Evolutionary conservation across 2,329 filamentous ascomycete species (phyloP).

Genomic region (Podosphaera xanthii): DNA sequence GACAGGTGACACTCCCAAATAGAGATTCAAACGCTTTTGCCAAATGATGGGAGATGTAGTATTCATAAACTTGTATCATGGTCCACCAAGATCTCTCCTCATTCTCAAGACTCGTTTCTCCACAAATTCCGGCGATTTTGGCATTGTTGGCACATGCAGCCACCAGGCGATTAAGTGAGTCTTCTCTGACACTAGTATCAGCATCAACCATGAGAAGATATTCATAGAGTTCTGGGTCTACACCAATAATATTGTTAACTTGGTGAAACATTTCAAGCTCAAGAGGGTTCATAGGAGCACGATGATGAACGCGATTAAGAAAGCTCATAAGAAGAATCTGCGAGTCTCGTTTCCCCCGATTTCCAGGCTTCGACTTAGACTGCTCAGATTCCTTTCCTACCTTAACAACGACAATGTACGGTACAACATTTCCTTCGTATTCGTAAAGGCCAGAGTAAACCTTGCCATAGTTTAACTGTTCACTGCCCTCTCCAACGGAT

Average conservation of each 20-base stretch:
- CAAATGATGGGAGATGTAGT: slow-evolving; percentile 95
- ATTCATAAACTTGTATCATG: slow-evolving; percentile 99
- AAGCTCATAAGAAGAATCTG: slow-evolving; percentile 93
- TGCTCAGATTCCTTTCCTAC: slow-evolving; percentile 94
- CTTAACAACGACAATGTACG: slow-evolving; percentile 89
- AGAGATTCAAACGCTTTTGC: slow-evolving; percentile 94
- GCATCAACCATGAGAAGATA: slow-evolving; percentile 95
- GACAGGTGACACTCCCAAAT: slow-evolving; percentile 93
- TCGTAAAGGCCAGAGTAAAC: slow-evolving; percentile 97
- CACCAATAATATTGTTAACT: slow-evolving; percentile 96
- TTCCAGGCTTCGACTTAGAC: slow-evolving; percentile 74
- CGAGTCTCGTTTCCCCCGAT: slow-evolving; percentile 94
- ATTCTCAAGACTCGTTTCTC: slow-evolving; percentile 88
- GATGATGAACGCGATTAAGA: slow-evolving; percentile 91
- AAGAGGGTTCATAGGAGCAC: slow-evolving; percentile 79
- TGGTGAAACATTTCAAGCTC: slow-evolving; percentile 98
- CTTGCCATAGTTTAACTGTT: slow-evolving; percentile 95
- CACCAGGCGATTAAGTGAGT: slow-evolving; percentile 79
- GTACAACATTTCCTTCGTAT: slow-evolving; percentile 90
- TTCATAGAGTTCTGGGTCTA: slow-evolving; percentile 91
- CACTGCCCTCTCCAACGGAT: slow-evolving; percentile 67
- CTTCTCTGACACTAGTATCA: slow-evolving; percentile 81
- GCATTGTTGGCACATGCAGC: slow-evolving; percentile 82
- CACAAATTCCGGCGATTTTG: slow-evolving; percentile 93
- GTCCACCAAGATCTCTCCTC: slow-evolving; percentile 94